Base-by-base conservation (phyloP, 495 filamentous ascomycete genomes). In the Penicillium atrosanguineum region DNA sequence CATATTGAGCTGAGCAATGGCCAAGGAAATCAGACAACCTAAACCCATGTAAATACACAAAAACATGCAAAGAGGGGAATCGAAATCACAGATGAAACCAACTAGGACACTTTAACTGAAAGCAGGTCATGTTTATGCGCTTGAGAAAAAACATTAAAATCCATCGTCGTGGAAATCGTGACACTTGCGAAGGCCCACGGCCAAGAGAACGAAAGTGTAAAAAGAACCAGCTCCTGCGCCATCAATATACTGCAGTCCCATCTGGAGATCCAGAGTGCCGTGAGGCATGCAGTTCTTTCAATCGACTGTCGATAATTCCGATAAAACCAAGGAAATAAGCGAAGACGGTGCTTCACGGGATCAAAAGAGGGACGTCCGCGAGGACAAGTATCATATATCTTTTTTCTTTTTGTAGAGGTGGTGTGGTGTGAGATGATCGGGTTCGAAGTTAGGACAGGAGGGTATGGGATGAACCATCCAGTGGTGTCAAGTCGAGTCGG, bases 211-310 rank as follows among this genome's bases (percentile, higher is more conserved):
- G 48, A 59, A 50, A 25, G 25, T 29, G 25, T 14, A 23, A 38
- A 45, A 19, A 39, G 40, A 36, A 45, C 16, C 28, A 29, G 28
- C 34, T 48, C 31, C 44, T 40, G 46, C 57, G 61, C 50, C 51
- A 44, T 48, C 48, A 50, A 49, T 46, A 58, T 55, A 59, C 57
- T 59, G 52, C 56, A 56, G 19, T 47, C 37, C 25, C 44, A 31
- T 36, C 11, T 8, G 14, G 41, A 42, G 50, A 28, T 44, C 19
- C 16, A 48, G 45, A 34, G 45, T 54, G 71, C 75, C 69, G 73
- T 57, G 72, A 72, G 71, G 71, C 72, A 63, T 60, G 60, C 52
- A 59, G 63, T 47, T 67, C 57, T 64, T 62, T 60, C 51, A 69
- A 63, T 53, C 61, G 47, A 66, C 61, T 71, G 64, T 73, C 67